Base-by-base conservation (phyloP, 2,329 filamentous ascomycete genomes). In the Simplicillium sp. region DNA sequence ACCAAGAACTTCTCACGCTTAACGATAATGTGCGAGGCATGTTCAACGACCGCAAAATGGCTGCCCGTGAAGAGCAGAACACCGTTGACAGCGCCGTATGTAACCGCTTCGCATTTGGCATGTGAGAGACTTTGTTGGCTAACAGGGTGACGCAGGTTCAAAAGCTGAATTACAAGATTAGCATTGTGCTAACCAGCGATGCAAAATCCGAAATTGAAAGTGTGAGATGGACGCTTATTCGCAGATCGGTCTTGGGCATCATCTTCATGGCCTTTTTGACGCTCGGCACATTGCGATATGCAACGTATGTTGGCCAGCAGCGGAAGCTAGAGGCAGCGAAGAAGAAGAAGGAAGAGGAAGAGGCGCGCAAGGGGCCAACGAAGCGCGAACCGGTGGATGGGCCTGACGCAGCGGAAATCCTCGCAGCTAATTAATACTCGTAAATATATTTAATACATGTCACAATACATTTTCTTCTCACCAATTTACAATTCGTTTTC, bases 21-120 rank as follows among this genome's bases (percentile, higher is more conserved):
- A 92, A 87, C 52, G 90, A 98, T 56, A 87, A 89, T 41, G 73
- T 97, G n/a, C 87, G 89, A 58, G 90, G 87, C 43, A 84, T 96
- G 73, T 96, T 97, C 59, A 90, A 97, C 55, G 90, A 98, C 58
- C 79, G 94, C 34, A 92, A 90, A 59, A 94, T 97, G 85, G 77
- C 80, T 2, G 88, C 94, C 2, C 71, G 88, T 41, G 85, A 90
- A 60, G 86, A 96, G 59, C 88, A 96, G 62, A 82, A 88, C 56
- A 73, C 73, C 7, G 83, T 86, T 55, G 90, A 97, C 56, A 85
- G 84, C 38, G 82, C 82, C 52, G 82, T 87, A 65, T 41, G 74
- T 68, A 16, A 33, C 32, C 11, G 16, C 37, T 34, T 15, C 31
- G n/a, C 42, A 3, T n/a, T n/a, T 6, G 29, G 33, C 34, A 16